Percentiles rank a stretch among this genome's conserved stretches.
phyloP scores from a whole-genome alignment of 257 asterid species.

The Solanum piurae region DNA sequence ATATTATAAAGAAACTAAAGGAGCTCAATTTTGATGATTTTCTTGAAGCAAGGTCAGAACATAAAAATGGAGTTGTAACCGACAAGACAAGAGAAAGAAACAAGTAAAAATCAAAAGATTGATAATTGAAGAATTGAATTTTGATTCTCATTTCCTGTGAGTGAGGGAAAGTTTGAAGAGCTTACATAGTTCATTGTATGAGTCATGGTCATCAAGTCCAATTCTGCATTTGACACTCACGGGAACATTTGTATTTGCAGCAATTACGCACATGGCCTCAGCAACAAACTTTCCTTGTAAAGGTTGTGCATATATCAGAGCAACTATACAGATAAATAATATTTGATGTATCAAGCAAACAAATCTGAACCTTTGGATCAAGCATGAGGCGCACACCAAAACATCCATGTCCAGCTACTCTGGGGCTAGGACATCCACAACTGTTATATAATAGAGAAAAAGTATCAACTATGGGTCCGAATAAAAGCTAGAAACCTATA shows the following conservation, averaged over 20 bases:
- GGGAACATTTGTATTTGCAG: slow-evolving; percentile 84
- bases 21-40: not conserved
- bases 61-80: not conserved
- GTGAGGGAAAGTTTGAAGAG: slow-evolving; percentile 4
- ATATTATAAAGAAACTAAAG: not conserved
- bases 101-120: not conserved
- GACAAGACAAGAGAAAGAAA: not conserved
- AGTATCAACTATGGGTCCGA: slow-evolving; percentile 8
- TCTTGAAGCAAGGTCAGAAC: not conserved
- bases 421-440: slow-evolving; percentile 96
- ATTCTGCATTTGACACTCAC: slow-evolving; percentile 95
- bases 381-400: slow-evolving; percentile 93
- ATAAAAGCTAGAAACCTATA: not conserved
- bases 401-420: slow-evolving; percentile 97
- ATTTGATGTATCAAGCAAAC: not conserved
- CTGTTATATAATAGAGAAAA: slow-evolving; percentile 27
- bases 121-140: not conserved
- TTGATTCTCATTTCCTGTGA: not conserved
- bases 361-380: slow-evolving; percentile 75
- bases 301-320: slow-evolving; percentile 29
- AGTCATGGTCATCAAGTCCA: slow-evolving; percentile 86
- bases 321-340: slow-evolving; percentile 6
- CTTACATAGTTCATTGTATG: slow-evolving; percentile 89
- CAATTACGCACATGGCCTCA: slow-evolving; percentile 86
- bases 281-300: slow-evolving; percentile 92